Evolutionary conservation across 78 protist genomes (phyloP), one percentile per base, ranked within the genome.

Genomic region (Cavenderia fasciculata): DNA sequence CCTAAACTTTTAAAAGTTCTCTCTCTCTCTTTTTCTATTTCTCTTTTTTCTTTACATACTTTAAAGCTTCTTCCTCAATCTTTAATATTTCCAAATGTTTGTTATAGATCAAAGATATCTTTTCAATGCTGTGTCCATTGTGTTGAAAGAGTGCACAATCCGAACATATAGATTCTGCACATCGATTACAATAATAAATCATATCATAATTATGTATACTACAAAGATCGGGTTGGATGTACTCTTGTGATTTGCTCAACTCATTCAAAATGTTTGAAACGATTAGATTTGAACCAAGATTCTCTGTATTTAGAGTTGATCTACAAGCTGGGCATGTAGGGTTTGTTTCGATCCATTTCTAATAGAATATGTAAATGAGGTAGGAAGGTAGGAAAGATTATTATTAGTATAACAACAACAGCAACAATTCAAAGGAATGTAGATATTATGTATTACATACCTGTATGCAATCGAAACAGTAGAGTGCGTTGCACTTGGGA

Each of bases 271-370:
- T 82, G 43, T 82, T 82, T 47, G 89, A 51, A 21, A 82, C 89
- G 12, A 82, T 82, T 31, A 68, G n/a, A 68, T 82, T 82, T 68
- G 89, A 82, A 68, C 72, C 68, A 31, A 82, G 43, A 34, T 52
- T 82, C 4, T 82, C 89, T 21, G 23, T 10, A 54, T 63, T 56
- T 11, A 82, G n/a, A 5, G 14, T 51, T 19, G 25, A 23, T 43
- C 89, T 65, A 34, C 89, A 82, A 14, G 89, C 89, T 2, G 89
- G 89, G 47, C 89, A 82, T 18, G 71, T 68, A n/a, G 89, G 89
- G 41, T 82, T 82, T 2, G 59, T 52, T 23, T 8, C 34, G 18
- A 82, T 82, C 89, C 89, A 82, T 51, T 51, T 41, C 5, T 56
- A 56, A 56, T 7, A 56, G 62, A 56, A 25, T 19, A 56, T 12